These are phyloP conservation scores for Astrothelium subdiscretum DNA, from an alignment of 495 filamentous ascomycete species.

Conservation along the genomic window DNA sequence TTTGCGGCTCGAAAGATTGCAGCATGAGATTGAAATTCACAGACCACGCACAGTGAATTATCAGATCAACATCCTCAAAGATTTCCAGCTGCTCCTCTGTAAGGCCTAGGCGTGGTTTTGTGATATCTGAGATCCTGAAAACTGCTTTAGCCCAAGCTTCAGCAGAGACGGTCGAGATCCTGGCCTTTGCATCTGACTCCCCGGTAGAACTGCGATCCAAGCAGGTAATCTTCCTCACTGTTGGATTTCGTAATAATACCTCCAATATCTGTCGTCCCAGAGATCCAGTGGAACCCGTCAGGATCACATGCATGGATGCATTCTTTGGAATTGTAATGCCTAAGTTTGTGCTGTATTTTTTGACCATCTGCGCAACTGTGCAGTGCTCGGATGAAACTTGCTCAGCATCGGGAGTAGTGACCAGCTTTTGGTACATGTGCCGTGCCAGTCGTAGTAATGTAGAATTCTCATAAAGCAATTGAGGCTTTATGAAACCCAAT, in stretches of 20 bases:
- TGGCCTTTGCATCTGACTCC: constrained; percentile 4
- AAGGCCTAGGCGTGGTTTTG: constrained; percentile 8
- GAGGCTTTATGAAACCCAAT: background rate
- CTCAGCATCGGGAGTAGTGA: background rate
- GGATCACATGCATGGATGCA: constrained; percentile 4
- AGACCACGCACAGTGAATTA: constrained; percentile 39
- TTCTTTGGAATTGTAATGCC: background rate
- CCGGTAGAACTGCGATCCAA: constrained; percentile 15
- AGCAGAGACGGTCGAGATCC: constrained; percentile 15
- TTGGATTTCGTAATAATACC: background rate
- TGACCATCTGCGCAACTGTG: background rate
- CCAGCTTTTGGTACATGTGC: background rate
- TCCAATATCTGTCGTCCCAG: constrained; percentile 6
- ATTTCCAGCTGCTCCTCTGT: constrained; percentile 3
- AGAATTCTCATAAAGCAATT: background rate
- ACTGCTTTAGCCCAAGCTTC: background rate
- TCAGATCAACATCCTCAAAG: constrained; percentile 15
- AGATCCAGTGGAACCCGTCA: constrained; percentile 10
- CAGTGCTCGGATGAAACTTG: constrained; percentile 4
- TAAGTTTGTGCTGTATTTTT: background rate
- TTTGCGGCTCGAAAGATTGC: constrained; percentile 21
- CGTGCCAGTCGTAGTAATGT: background rate
- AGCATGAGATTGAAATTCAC: constrained; percentile 37
- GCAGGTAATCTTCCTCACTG: constrained; percentile 5
- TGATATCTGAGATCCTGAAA: constrained; percentile 1